phyloP scores from a whole-genome alignment of 345 rosid species.

The Citrus medica region DNA sequence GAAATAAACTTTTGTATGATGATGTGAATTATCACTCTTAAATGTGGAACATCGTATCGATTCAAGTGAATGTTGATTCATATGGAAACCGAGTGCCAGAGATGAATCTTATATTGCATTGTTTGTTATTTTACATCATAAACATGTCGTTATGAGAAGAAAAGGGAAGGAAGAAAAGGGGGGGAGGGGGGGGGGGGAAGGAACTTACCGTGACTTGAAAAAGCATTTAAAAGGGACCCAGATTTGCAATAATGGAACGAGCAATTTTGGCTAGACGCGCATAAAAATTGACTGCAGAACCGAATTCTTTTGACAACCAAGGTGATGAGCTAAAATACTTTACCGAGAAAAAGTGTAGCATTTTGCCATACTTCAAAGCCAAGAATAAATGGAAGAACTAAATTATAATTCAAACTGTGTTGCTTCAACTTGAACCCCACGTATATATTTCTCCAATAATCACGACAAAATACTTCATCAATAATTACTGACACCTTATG shows the following conservation, averaged over 20 bases:
- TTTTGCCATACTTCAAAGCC: neutral
- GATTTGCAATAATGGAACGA: neutral
- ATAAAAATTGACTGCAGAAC: neutral
- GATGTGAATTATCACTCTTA: neutral
- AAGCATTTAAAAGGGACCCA: neutral
- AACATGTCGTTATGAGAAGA: no score
- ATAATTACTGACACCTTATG: neutral
- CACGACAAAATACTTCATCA: neutral
- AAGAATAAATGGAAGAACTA: neutral
- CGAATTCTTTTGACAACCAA: neutral
- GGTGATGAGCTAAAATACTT: neutral
- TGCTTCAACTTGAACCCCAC: neutral
- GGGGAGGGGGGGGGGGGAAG: accelerated
- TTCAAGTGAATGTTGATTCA: neutral
- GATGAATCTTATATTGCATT: neutral
- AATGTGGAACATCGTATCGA: neutral
- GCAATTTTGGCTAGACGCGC: neutral
- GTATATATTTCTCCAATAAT: neutral
- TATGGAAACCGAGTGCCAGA: no score
- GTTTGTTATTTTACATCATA: neutral
- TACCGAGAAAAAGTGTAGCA: neutral
- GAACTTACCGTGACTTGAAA: no score
- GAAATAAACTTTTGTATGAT: neutral
- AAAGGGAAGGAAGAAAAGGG: no score
- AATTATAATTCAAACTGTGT: neutral